Base-by-base conservation (phyloP, 2,329 filamentous ascomycete species). In the Ilyonectria mors-panacis region DNA sequence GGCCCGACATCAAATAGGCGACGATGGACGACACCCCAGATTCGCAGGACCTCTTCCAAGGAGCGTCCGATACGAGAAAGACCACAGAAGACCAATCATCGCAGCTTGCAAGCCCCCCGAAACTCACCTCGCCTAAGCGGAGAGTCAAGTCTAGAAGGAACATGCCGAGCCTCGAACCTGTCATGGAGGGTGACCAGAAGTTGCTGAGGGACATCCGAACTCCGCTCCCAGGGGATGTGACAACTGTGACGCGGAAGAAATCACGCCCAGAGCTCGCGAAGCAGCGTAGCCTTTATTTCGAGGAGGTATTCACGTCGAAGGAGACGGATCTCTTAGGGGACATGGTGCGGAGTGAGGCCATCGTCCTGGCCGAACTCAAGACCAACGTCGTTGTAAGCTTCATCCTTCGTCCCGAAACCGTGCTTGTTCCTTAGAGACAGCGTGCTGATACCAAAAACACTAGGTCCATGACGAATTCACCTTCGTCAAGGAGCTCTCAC, bases 401-500 rank as follows among this genome's bases (percentile, higher is more conserved):
- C 44, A 30, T 26, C 37, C 21, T n/a, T 35, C 15, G 13, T 39
- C 21, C n/a, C 26, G 6, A 19, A 45, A 13, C 44, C 10, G 21
- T 4, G n/a, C n/a, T 42, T 13, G 44, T 1, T 21, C 50, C 30
- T 15, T 2, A 8, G 4, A 53, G n/a, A 23, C 50, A 51, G 7
- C 4, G 6, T 33, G 37, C 67, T 69, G n/a, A 71, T 51, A 47
- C 30, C 17, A 8, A 15, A 35, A 39, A 17, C 12, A 48, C 21
- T 54, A 94, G 90, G 88, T 95, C 75, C 88, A 91, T 71, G 92
- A 95, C 76, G 91, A 95, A 74, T 92, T 90, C 75, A 89, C 88
- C 9, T 89, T 96, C 70, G 89, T 94, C 56, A 92, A 90, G 12
- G 90, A 93, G 75, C 85, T 97, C 19, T 92, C 92, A 4, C 88